Base-by-base conservation (phyloP, 2,329 filamentous ascomycete genomes). In the Fusarium burgessii region DNA sequence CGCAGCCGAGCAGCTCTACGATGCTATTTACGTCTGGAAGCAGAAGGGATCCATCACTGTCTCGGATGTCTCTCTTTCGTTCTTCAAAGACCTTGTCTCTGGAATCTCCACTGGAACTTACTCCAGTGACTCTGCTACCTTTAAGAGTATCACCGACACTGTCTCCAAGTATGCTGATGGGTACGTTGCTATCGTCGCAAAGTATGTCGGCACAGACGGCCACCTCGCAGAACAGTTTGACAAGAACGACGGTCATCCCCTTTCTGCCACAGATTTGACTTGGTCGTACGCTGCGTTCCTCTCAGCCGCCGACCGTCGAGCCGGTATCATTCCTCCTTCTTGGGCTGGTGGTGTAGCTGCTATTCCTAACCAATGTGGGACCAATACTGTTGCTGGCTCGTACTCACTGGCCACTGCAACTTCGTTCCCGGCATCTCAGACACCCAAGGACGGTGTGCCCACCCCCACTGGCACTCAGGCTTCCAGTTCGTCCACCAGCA, bases 1-100 rank as follows among this genome's bases (percentile, higher is more conserved):
- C 3, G 92, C 92, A 1, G 93, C 93, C 6, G 93, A 96, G 80
- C 91, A 93, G 77, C 86, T 97, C 5, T 95, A 94, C 78, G 90
- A 92, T 74, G 91, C 93, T 2, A 76, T 94, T 3, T 90, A 91
- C 71, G 89, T 91, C 52, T 95, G 92, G 92, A 85, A 91, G 68
- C 80, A 83, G 38, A 79, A 85, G 29, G 90, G 89, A 2, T 90
- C 85, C 9, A 86, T 97, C 74, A 87, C 85, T 1, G 87, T 95
- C 49, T 91, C 89, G 8, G 81, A 84, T 1, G 85, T 85, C 3
- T 94, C 92, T 0, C 84, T 94, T 12, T 77, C 87, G 11, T 95
- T 96, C 83, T 96, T 95, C 87, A 79, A 84, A 66, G 90, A 90
- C 71, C 82, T 93, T 11, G 85, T 88, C 55, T 84, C 89, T 15